These are phyloP conservation scores for Batkoa obscura DNA, from an alignment of 371 early-diverging fungal genomes.

Conservation along the genomic window DNA sequence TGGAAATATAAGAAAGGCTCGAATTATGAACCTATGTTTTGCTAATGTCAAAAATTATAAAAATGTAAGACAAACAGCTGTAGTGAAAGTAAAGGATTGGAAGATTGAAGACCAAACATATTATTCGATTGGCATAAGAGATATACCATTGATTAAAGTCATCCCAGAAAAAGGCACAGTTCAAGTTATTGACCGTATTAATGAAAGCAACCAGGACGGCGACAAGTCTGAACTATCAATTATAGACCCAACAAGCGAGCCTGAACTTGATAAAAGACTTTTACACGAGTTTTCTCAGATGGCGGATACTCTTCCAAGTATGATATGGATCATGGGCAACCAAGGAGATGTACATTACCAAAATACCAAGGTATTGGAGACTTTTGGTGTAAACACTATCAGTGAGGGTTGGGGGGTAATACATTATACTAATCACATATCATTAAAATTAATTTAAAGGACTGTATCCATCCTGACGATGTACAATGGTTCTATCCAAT, in stretches of 20 bases:
- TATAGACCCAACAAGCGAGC: background rate
- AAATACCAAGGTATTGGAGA: background rate
- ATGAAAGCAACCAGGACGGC: background rate
- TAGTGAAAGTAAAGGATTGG: background rate
- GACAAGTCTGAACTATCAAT: background rate
- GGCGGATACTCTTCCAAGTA: background rate
- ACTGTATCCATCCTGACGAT: background rate
- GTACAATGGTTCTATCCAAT: background rate
- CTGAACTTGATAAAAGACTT: background rate
- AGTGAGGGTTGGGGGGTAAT: background rate
- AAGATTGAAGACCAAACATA: background rate
- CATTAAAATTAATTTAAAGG: background rate
- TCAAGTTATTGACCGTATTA: background rate
- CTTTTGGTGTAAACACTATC: background rate
- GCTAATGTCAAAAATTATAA: background rate
- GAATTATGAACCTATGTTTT: background rate
- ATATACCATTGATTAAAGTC: background rate
- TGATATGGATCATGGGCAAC: background rate
- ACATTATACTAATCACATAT: background rate
- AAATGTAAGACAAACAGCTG: background rate
- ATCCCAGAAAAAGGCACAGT: too few species aligned
- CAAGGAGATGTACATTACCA: background rate
- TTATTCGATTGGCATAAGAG: background rate
- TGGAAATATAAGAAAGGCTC: background rate
- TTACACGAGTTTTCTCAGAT: background rate